Evolutionary conservation across 371 early-diverging fungal species (phyloP), one percentile per base, ranked within the genome.

Genomic region (Mortierella sp.): DNA sequence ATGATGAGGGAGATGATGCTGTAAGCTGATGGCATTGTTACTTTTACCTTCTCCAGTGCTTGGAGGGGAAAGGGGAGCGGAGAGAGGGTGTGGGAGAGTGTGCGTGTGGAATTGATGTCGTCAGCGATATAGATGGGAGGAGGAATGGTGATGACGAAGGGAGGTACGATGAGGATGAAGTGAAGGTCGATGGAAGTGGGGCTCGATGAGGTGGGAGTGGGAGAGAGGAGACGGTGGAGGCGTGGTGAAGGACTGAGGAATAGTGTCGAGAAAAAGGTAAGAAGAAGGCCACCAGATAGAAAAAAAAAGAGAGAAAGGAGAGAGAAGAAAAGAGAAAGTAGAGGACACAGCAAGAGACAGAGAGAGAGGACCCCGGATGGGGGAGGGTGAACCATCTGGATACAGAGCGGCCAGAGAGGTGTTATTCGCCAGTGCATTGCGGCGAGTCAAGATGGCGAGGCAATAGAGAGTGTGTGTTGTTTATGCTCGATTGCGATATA

Each of bases 41-140:
- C 14, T 11, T 42, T 53, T 61, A 68, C 68, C 60, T 56, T 63
- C 51, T 50, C 56, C 57, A 32, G 58, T 39, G 15, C 26, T n/a
- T 39, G 59, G 62, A 57, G 66, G 39, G 56, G 49, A 27, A 39
- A 12, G 37, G 55, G 50, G 14, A 15, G n/a, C 19, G 23, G 28
- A 11, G 59, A 31, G 44, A 27, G 30, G 31, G 19, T 17, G 30
- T 50, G 32, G 8, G 7, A 1, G 46, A 9, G 41, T 50, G 31
- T 11, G 44, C n/a, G n/a, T n/a, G n/a, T n/a, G 32, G 14, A 15
- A 15, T 4, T 37, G 24, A 34, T 48, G 39, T 30, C n/a, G 28
- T 27, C 50, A 32, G 28, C 12, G 23, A 9, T 21, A 37, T 6
- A 24, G n/a, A 21, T 23, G 28, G 46, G 39, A 47, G 5, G 31